A percentile compares a stretch with the other conserved stretches of the same genome.
These are phyloP conservation scores for Debaryomyces coudertii DNA, from an alignment of 1,139 yeast genomes.

Conservation along the genomic window DNA sequence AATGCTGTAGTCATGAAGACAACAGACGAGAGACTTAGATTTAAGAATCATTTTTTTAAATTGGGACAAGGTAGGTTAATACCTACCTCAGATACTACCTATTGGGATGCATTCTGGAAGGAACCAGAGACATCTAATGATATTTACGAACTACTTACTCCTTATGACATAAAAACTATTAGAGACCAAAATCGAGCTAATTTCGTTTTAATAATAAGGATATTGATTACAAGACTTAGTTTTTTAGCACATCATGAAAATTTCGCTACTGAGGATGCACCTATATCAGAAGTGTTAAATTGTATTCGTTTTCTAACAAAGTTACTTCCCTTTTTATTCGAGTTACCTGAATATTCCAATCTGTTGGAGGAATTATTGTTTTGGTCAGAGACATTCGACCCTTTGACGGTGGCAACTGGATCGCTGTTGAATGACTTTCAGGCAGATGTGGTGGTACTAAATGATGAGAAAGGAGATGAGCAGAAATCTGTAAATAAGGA, in stretches of 20 bases:
- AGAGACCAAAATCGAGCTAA: constrained; percentile 61
- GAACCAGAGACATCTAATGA: constrained; percentile 46
- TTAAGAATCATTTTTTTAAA: constrained; percentile 63
- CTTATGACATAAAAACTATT: constrained; percentile 60
- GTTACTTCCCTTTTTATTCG: constrained; percentile 70
- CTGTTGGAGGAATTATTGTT: constrained; percentile 46
- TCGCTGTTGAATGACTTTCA: not conserved
- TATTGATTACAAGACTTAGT: constrained; percentile 39
- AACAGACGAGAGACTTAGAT: constrained; percentile 64
- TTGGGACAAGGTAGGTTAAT: constrained; percentile 61
- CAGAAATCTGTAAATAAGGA: constrained; percentile 6
- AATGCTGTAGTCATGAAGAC: constrained; percentile 56
- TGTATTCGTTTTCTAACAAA: constrained; percentile 69
- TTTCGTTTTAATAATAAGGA: constrained; percentile 55
- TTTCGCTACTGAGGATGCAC: constrained; percentile 11
- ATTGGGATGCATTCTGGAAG: constrained; percentile 53
- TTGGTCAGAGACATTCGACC: constrained; percentile 30
- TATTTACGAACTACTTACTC: constrained; percentile 57
- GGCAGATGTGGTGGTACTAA: not conserved
- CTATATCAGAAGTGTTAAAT: constrained; percentile 42
- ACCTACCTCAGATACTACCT: constrained; percentile 43
- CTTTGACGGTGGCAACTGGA: constrained; percentile 23
- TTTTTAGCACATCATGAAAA: constrained; percentile 13
- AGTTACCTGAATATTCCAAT: constrained; percentile 35
- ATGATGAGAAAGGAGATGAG: constrained; percentile 13